Evolutionary conservation across 1,139 yeast genomes (phyloP), one percentile per base, ranked within the genome.

Genomic region (Yamadazyma friedrichii): DNA sequence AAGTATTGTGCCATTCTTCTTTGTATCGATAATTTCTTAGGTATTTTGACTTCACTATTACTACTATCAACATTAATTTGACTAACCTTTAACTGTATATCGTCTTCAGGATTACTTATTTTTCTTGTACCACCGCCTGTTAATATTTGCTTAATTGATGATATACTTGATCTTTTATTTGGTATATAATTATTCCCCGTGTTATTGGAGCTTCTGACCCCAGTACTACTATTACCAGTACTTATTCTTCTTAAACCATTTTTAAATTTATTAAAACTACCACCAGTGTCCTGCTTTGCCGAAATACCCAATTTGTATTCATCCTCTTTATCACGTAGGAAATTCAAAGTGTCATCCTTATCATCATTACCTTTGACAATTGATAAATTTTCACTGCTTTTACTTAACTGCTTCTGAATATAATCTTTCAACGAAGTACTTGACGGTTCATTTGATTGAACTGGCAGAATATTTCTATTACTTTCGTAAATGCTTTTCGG

Each of bases 1-100:
- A 86, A 64, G 31, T 84, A 67, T 49, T 74, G 72, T 43, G 82
- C 84, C 55, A 85, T 84, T 47, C 94, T 69, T 52, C 78, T 73
- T 58, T 85, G 94, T 41, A 87, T 80, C 0, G 84, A 76, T 9
- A 65, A 50, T 61, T 70, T 64, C 39, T 61, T 53, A 12, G 58
- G 56, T 36, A 49, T 17, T 44, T 32, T 13, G 51, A 47, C 40
- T 40, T 36, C 24, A 20, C 24, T 20, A 20, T 20, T 5, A 20
- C 8, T 20, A 20, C 24, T 20, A 20, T 20, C 8, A 20, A 20
- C 24, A 20, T 20, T 20, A 20, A 5, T 20, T 8, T 20, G 24
- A 20, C 8, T 20, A 20, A 20, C 24, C 24, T 20, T 20, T 20
- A 8, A 8, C 24, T 5, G 24, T 20, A 20, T 6, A 20, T 20